Base-by-base conservation (phyloP, 1,284 basidiomycete species). In the Calocybe gambosa region DNA sequence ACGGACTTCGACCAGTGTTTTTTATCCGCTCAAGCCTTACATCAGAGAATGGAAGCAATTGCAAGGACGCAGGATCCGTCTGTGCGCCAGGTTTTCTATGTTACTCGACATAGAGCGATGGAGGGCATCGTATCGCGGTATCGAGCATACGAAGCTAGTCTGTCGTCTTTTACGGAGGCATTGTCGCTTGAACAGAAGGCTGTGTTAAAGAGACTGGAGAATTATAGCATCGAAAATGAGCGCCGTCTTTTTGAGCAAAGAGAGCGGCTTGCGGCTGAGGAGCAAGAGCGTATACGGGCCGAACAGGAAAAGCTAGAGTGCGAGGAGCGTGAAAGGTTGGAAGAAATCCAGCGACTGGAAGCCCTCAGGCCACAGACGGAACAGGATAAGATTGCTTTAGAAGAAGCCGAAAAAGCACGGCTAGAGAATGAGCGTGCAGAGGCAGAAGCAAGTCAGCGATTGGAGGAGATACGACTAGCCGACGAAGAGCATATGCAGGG, bases 91-190 rank as follows among this genome's bases (percentile, higher is more conserved):
- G 56, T 58, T n/a, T 47, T 85, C 1, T 68, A 74, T 47, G 61
- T 65, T 15, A 55, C 75, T 7, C 72, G 82, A 34, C 63, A 64
- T 38, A 65, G 67, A 46, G 66, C 65, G 7, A 64, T 77, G 10
- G 72, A 79, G 55, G 73, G 78, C 52, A 63, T 68, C 1, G 75
- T 81, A 52, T 50, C 65, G n/a, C 70, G 68, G 37, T 64, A 77
- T 45, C 66, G 61, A 18, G 59, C 65, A 1, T 84, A 77, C 75
- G 60, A 67, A 31, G 70, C 75, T 45, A 69, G 66, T 46, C 52
- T 70, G 6, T 62, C 63, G 1, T 50, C 57, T 7, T 62, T 84
- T 28, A 63, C 63, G 46, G 52, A 58, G 23, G 59, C 64, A 37
- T 54, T 78, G 43, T 56, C 58, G 5, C 62, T 65, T 21, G 63